phyloP scores from a whole-genome alignment of 208 protist species.

The Leishmania tropica region DNA sequence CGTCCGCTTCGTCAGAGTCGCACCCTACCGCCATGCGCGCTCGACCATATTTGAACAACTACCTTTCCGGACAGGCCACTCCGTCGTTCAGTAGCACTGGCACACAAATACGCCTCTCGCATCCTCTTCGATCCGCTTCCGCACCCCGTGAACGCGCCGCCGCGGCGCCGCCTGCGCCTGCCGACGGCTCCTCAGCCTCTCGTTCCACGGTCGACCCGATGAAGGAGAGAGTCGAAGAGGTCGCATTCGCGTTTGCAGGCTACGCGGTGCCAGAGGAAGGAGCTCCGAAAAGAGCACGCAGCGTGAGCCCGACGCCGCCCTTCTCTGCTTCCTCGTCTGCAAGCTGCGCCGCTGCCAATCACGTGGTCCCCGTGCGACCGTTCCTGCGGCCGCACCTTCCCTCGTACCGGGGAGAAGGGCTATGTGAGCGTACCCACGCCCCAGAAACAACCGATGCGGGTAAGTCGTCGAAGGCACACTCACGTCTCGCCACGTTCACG shows the following conservation, averaged over 20 bases:
- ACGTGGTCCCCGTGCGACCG: conserved; percentile 1
- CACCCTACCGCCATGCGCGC: neutral
- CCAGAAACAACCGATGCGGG: neutral
- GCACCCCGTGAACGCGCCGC: conserved; percentile 1
- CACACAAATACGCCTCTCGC: neutral
- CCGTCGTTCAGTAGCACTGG: neutral
- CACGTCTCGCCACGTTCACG: conserved; percentile 6
- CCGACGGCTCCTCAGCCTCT: neutral
- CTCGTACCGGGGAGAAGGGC: neutral
- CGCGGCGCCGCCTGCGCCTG: neutral
- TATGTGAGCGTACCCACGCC: neutral
- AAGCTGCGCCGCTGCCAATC: neutral
- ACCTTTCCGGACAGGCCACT: conserved; percentile 13
- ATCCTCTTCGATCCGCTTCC: neutral
- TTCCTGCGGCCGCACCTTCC: conserved; percentile 5
- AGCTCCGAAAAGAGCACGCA: neutral
- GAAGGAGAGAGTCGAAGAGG: neutral
- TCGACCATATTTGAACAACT: conserved; percentile 27
- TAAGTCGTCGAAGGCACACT: neutral
- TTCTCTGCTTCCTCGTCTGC: neutral
- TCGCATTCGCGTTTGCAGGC: neutral
- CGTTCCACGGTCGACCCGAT: neutral
- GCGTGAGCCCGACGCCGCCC: neutral
- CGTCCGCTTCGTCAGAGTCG: neutral
- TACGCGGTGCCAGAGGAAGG: neutral